Evolutionary conservation across 768 basidiomycete species (phyloP).

Genomic region (Pilatotrama ljubarskyi): DNA sequence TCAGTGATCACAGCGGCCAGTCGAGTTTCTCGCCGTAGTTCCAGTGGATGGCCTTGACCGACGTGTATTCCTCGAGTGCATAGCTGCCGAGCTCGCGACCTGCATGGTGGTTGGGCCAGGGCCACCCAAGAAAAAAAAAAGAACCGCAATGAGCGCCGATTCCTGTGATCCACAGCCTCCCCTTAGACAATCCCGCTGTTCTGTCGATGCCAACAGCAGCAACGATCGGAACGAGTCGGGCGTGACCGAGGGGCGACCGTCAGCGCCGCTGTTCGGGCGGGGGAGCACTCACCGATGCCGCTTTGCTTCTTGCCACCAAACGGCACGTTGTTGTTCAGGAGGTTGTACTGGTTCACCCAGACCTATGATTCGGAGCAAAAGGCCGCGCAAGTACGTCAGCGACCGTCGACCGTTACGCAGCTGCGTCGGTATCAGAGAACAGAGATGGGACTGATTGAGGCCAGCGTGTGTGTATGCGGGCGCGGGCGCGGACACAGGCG

Average conservation of each 20-base stretch:
- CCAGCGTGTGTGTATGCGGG: neutral
- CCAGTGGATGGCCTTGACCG: conserved; percentile 83
- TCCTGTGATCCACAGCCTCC: conserved; percentile 1
- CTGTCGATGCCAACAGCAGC: conserved; percentile 14
- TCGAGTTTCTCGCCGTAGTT: conserved; percentile 80
- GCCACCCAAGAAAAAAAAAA: neutral
- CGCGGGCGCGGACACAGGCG: neutral
- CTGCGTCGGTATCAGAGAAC: neutral
- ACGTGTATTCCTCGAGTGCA: conserved; percentile 83
- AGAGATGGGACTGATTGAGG: neutral
- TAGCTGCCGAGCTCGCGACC: conserved; percentile 88
- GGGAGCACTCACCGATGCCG: conserved; percentile 63
- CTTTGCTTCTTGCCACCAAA: conserved; percentile 96
- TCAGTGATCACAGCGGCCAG: conserved; percentile 65
- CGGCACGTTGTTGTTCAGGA: conserved; percentile 84
- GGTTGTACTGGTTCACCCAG: conserved; percentile 91
- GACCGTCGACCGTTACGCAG: neutral
- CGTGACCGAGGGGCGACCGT: neutral
- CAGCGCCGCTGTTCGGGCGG: neutral
- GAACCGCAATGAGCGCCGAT: conserved; percentile 8
- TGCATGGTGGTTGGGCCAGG: conserved; percentile 29
- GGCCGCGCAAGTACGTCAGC: neutral
- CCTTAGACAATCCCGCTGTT: conserved; percentile 16
- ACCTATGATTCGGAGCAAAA: conserved; percentile 45
- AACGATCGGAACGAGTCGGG: neutral